These are phyloP conservation scores for Suhomyces emberorum DNA, from an alignment of 805 yeast species.

Conservation along the genomic window DNA sequence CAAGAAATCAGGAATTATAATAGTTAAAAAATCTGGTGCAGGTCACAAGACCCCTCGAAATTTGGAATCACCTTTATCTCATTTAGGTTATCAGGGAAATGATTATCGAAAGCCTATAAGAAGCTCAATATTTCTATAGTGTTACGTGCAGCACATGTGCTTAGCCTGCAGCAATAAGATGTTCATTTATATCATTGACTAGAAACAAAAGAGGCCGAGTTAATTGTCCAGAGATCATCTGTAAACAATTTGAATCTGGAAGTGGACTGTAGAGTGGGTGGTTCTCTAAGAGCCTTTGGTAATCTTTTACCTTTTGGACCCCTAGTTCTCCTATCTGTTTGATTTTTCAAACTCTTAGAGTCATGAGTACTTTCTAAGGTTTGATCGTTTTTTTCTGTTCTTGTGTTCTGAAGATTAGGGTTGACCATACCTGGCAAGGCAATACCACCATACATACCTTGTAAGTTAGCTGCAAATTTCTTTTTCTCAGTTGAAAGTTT, in stretches of 20 bases:
- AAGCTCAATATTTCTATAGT: too few species aligned
- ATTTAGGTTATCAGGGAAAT: too few species aligned
- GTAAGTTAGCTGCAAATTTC: slow-evolving; percentile 55
- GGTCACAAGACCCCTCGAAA: too few species aligned
- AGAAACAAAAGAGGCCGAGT: too few species aligned
- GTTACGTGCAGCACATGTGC: too few species aligned
- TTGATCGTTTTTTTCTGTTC: background rate
- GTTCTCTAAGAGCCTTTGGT: slow-evolving; percentile 53
- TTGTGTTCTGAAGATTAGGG: slow-evolving; percentile 25
- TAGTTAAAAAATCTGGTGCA: too few species aligned
- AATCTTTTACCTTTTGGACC: slow-evolving; percentile 75
- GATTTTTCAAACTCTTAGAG: slow-evolving; percentile 15
- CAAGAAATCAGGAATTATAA: too few species aligned
- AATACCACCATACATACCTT: slow-evolving; percentile 55
- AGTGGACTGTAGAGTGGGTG: slow-evolving; percentile 33
- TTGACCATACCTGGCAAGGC: slow-evolving; percentile 53
- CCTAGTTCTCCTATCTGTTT: slow-evolving; percentile 48
- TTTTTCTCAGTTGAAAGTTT: slow-evolving; percentile 37
- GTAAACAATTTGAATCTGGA: slow-evolving; percentile 31
- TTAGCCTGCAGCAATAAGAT: too few species aligned
- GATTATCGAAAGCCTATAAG: too few species aligned
- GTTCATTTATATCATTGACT: too few species aligned
- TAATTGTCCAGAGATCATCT: slow-evolving; percentile 35
- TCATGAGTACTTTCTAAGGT: slow-evolving; percentile 9
- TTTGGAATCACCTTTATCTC: too few species aligned